A percentile compares a stretch with the other conserved stretches of the same genome.
Evolutionary conservation across 75 land plant genomes (phyloP).

Genomic region (Selaginella moellendorffii): DNA sequence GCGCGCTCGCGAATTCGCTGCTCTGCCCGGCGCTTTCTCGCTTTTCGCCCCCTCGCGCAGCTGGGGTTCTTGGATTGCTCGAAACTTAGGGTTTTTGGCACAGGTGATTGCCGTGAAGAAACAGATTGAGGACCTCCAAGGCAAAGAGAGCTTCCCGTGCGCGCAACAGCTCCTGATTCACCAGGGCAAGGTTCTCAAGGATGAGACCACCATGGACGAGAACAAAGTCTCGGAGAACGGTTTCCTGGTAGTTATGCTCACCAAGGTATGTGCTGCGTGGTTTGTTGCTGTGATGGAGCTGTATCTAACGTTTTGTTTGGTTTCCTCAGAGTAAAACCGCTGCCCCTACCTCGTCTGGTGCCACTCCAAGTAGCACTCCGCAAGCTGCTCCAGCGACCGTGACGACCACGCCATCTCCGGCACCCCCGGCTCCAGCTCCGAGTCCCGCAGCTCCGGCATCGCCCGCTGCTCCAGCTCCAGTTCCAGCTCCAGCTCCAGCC

Average conservation of each 20-base stretch:
- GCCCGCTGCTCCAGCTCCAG: neutral
- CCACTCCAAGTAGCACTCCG: conserved; percentile 16
- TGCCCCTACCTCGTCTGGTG: neutral
- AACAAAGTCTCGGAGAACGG: conserved; percentile 73
- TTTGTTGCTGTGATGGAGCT: too few species aligned
- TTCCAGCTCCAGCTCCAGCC: too few species aligned
- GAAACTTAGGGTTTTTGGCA: conserved; percentile 10
- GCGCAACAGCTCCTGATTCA: conserved; percentile 74
- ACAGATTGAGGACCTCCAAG: conserved; percentile 52
- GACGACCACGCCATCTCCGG: too few species aligned
- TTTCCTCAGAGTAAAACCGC: neutral
- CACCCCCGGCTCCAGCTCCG: too few species aligned
- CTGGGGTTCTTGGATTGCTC: neutral
- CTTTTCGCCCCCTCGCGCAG: conserved; percentile 2
- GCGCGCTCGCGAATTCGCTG: neutral
- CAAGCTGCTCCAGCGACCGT: conserved; percentile 17
- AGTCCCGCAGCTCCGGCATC: conserved; percentile 7
- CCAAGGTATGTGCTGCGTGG: conserved; percentile 37
- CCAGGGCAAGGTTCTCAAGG: conserved; percentile 81
- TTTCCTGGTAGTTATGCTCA: conserved; percentile 79
- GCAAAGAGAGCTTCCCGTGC: conserved; percentile 50
- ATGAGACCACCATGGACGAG: conserved; percentile 58
- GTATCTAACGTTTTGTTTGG: too few species aligned
- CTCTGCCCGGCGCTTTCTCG: neutral
- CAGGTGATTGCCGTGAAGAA: conserved; percentile 73